These are phyloP conservation scores for Tylopilus sp. DNA, from an alignment of 768 basidiomycete species.

Conservation along the genomic window DNA sequence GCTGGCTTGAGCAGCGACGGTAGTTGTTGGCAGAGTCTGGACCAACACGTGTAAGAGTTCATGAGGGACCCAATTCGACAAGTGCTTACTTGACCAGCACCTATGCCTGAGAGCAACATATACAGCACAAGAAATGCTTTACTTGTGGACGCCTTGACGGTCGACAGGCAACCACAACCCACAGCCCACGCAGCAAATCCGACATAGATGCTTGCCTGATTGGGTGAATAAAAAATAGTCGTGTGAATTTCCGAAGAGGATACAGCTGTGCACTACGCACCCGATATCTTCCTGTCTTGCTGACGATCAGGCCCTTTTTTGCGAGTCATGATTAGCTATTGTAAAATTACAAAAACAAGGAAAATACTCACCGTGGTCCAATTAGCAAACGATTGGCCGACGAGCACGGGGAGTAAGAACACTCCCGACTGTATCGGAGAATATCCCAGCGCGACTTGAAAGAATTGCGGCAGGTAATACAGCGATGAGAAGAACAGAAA, in stretches of 20 bases:
- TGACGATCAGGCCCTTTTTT: slow-evolving; percentile 55
- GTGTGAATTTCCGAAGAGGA: neutral
- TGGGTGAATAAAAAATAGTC: neutral
- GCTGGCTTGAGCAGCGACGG: slow-evolving; percentile 70
- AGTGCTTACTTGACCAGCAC: slow-evolving; percentile 54
- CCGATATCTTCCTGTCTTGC: slow-evolving; percentile 60
- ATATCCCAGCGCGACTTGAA: slow-evolving; percentile 68
- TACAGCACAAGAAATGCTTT: slow-evolving; percentile 53
- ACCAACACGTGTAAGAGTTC: neutral
- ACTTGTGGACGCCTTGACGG: slow-evolving; percentile 46
- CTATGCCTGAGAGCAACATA: slow-evolving; percentile 57
- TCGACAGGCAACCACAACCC: slow-evolving; percentile 68
- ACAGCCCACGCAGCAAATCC: slow-evolving; percentile 71
- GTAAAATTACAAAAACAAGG: too few species aligned
- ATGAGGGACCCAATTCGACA: neutral
- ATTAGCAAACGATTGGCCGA: slow-evolving; percentile 59
- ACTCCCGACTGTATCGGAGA: slow-evolving; percentile 61
- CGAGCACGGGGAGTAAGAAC: slow-evolving; percentile 66
- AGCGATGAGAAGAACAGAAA: slow-evolving; percentile 61
- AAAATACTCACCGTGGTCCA: slow-evolving; percentile 45
- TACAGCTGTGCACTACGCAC: slow-evolving; percentile 27
- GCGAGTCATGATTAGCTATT: neutral
- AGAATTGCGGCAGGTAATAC: slow-evolving; percentile 73
- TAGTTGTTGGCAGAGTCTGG: slow-evolving; percentile 60
- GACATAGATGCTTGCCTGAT: slow-evolving; percentile 37